phyloP scores from a whole-genome alignment of 2,329 filamentous ascomycete genomes.

The Nannizzia gypsea region DNA sequence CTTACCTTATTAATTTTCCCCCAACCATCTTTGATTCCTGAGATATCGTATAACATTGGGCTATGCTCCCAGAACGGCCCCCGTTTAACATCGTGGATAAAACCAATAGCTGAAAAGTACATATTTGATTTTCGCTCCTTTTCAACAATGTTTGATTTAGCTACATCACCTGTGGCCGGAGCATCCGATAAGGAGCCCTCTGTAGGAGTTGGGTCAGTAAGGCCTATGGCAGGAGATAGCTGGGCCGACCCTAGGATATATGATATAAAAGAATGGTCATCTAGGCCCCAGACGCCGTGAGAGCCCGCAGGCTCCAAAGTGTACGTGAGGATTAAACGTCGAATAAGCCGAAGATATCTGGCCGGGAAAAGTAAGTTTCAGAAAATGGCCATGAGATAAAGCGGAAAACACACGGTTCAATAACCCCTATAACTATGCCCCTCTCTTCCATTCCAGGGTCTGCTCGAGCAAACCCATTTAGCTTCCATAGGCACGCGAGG shows the following conservation, averaged over 20 bases:
- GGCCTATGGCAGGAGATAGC: slow-evolving; percentile 60
- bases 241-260: slow-evolving; percentile 96
- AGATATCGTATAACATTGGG: slow-evolving; percentile 87
- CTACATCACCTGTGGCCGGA: slow-evolving; percentile 59
- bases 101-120: slow-evolving; percentile 92
- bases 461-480: slow-evolving; percentile 61
- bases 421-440: slow-evolving; percentile 65
- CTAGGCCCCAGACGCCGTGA: slow-evolving; percentile 96
- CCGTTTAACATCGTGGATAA: slow-evolving; percentile 94
- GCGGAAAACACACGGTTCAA: slow-evolving; percentile 58
- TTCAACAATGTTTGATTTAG: slow-evolving; percentile 52
- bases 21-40: slow-evolving; percentile 85
- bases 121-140: slow-evolving; percentile 58
- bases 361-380: background rate
- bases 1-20: slow-evolving; percentile 84
- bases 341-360: slow-evolving; percentile 68
- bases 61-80: slow-evolving; percentile 97
- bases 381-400: background rate
- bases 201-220: slow-evolving; percentile 52
- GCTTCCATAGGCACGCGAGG: slow-evolving; percentile 78
- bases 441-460: slow-evolving; percentile 51
- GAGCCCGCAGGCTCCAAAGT: slow-evolving; percentile 91
- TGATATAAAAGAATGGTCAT: slow-evolving; percentile 87
- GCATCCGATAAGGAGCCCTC: slow-evolving; percentile 66
- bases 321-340: slow-evolving; percentile 76